Evolutionary conservation across 225 moss, liverwort and hornwort genomes (phyloP).

Genomic region (Asterella californica): DNA sequence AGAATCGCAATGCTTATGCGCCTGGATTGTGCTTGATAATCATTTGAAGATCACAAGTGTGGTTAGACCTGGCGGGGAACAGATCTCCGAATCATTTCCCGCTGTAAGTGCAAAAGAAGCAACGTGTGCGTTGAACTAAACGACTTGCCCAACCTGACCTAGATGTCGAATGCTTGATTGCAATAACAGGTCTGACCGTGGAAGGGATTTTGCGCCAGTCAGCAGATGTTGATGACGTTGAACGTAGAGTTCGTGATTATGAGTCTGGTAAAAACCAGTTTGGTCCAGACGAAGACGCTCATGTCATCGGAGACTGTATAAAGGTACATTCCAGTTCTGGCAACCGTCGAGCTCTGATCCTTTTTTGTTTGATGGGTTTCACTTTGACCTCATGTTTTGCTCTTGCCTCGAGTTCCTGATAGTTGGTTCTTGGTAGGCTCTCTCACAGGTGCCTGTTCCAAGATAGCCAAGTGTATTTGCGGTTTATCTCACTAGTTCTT

Average conservation of each 20-base stretch:
- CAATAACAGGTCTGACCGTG: slow-evolving; percentile 60
- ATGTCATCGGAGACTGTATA: slow-evolving; percentile 93
- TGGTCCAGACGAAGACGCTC: slow-evolving; percentile 92
- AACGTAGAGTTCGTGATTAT: slow-evolving; percentile 87
- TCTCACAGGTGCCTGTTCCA: background rate
- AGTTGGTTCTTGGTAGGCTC: background rate
- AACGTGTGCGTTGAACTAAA: background rate
- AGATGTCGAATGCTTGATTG: background rate
- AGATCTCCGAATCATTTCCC: background rate
- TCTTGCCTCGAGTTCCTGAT: background rate
- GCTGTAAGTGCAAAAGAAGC: background rate
- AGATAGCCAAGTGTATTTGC: background rate
- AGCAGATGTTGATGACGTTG: slow-evolving; percentile 96
- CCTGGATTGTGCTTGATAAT: background rate
- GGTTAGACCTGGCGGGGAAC: background rate
- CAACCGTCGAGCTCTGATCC: background rate
- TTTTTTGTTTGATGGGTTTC: background rate
- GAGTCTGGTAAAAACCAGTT: slow-evolving; percentile 83
- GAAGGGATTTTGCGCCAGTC: slow-evolving; percentile 97
- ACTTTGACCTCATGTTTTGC: background rate
- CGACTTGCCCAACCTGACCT: background rate
- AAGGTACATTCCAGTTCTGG: slow-evolving; percentile 49
- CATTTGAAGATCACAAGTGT: background rate
- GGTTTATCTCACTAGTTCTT: background rate
- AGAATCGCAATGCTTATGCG: too few species aligned